Base-by-base conservation (phyloP, 75 land plant species). In the Ceratopteris richardii region DNA sequence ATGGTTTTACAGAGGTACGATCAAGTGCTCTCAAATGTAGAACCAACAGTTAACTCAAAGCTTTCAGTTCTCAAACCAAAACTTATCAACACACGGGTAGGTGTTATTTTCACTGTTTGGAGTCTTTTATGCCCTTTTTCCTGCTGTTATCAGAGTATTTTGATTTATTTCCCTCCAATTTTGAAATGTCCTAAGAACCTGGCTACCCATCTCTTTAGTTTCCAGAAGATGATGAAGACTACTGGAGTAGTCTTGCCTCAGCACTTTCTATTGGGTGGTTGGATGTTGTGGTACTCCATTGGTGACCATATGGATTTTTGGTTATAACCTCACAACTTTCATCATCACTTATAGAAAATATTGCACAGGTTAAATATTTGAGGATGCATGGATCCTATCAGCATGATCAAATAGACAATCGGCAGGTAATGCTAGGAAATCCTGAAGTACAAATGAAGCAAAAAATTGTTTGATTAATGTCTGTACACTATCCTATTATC, bases 301-400 rank as follows among this genome's bases (percentile, higher is more conserved):
- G 62, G 27, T 28, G 51, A 20, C 26, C 28, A 0, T 11, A 36
- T 27, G 18, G 3, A n/a, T 11, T 51, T 54, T 52, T 16, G 64
- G 56, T 18, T 62, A 17, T 7, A 7, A 18, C 23, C 23, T 7
- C 18, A 23, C 13, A 7, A 51, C 10, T 23, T 9, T 51, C 13
- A 51, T 17, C n/a, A n/a, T n/a, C n/a, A n/a, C n/a, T n/a, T n/a
- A n/a, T n/a, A n/a, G n/a, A 24, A 24, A 54, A 54, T 54, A 23
- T 27, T 2, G 2, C 14, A 46, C 85, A 93, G 98, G 87, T 93
- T 31, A 83, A 74, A 42, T 56, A 82, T 58, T 56, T 93, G 62
- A 80, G 96, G 17, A 75, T 89, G 76, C 98, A 93, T 83, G 98
- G 98, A 42, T 93, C 98, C 66, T 93, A 93, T 72, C 84, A 74